phyloP scores from a whole-genome alignment of 768 basidiomycete genomes.

The Cystobasidium tubakii region DNA sequence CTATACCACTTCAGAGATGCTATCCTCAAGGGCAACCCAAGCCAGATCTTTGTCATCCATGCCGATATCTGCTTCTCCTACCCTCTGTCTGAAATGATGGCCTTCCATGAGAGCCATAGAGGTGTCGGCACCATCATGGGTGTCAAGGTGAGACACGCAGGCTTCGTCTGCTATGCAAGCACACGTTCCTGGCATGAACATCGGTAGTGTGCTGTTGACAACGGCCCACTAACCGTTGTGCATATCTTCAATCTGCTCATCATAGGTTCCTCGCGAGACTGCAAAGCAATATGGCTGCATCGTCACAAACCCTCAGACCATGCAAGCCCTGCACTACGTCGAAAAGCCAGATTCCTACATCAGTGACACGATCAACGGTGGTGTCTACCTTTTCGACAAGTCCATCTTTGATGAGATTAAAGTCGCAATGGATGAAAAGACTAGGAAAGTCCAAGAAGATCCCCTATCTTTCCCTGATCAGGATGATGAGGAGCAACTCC shows the following conservation, averaged over 20 bases:
- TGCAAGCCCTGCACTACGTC: constrained; percentile 49
- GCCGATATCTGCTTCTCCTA: constrained; percentile 53
- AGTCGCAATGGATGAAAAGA: constrained; percentile 52
- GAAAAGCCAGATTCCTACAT: constrained; percentile 54
- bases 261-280: constrained; percentile 50
- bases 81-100: constrained; percentile 47
- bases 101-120: constrained; percentile 50
- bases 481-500: constrained; percentile 51
- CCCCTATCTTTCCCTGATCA: constrained; percentile 17
- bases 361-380: constrained; percentile 52
- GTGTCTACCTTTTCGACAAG: constrained; percentile 52
- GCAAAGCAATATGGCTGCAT: constrained; percentile 52
- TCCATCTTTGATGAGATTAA: constrained; percentile 53
- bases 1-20: constrained; percentile 41
- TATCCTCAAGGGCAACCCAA: constrained; percentile 46
- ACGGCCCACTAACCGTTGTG: not conserved
- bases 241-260: not conserved
- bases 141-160: constrained; percentile 48
- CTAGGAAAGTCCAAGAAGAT: constrained; percentile 47
- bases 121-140: constrained; percentile 53
- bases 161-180: not conserved
- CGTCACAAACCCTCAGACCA: constrained; percentile 50
- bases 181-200: not conserved
- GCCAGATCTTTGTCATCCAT: constrained; percentile 53
- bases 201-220: not conserved